These are phyloP conservation scores for Trichoderma asperellum DNA, from an alignment of 2,329 filamentous ascomycete species.

Conservation along the genomic window DNA sequence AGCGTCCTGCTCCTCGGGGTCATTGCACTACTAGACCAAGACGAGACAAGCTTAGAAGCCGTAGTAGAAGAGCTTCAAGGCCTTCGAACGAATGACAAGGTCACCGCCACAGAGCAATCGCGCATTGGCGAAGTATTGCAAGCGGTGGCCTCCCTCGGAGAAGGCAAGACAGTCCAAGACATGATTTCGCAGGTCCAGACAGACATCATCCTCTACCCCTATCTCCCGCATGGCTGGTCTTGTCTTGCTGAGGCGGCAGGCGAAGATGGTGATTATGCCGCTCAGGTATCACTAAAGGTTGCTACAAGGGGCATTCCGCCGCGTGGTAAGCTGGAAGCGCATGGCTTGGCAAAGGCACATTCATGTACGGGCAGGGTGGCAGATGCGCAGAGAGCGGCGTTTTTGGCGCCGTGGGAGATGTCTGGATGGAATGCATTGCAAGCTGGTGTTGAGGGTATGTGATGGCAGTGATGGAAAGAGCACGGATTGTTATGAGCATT, in stretches of 20 bases:
- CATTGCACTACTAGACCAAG: constrained; percentile 79
- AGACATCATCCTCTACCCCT: constrained; percentile 80
- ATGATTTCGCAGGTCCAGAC: constrained; percentile 68
- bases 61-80: constrained; percentile 76
- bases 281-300: constrained; percentile 82
- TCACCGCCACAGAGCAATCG: constrained; percentile 66
- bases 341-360: constrained; percentile 73
- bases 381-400: constrained; percentile 76
- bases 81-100: constrained; percentile 68
- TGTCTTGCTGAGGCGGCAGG: constrained; percentile 60
- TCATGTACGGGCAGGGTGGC: constrained; percentile 70
- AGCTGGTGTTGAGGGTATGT: constrained; percentile 36
- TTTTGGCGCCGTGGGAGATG: constrained; percentile 78
- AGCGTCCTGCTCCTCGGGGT: constrained; percentile 81
- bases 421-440: constrained; percentile 66
- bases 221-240: constrained; percentile 80
- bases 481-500: background rate
- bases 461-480: background rate
- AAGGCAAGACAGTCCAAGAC: constrained; percentile 53
- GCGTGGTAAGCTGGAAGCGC: constrained; percentile 66
- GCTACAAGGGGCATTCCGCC: constrained; percentile 76
- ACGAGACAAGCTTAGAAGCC: constrained; percentile 77
- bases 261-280: constrained; percentile 48
- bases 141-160: constrained; percentile 67
- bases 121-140: constrained; percentile 75